Evolutionary conservation across 805 yeast genomes (phyloP), one percentile per base, ranked within the genome.

Genomic region (Pichia deserticola): DNA sequence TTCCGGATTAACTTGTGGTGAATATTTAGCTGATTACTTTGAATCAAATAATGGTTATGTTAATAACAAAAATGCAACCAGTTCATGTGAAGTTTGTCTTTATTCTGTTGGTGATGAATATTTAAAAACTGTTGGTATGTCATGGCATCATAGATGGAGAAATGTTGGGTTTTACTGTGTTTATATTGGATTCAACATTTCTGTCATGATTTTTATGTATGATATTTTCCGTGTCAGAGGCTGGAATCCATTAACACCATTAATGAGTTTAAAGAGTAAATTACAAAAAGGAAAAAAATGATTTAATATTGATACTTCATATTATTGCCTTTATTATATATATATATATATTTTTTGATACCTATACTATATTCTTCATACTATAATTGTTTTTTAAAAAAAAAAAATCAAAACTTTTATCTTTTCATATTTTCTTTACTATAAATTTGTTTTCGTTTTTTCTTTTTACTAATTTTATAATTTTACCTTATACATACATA

Each of bases 91-190:
- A 12, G 78, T 73, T 64, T 81, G 85, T 57, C 54, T 61, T 43
- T 73, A 65, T 58, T 46, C 57, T 2, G 66, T 65, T 47, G 80
- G 79, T 44, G 81, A 78, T 58, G 71, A 73, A 28, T 78, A 68
- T 52, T 61, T 84, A 58, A 50, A 54, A 0, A 60, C 69, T 11
- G 65, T 79, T 44, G 70, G 73, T 47, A 69, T 78, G 49, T 60
- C 63, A 12, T 81, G 67, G 60, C 47, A 61, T 37, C 64, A 77
- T 48, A 64, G 82, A 46, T 83, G 89, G 87, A 76, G 89, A 66
- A 81, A 84, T 54, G 63, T 83, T 53, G 89, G 89, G 3, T 68
- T 83, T 50, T 71, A 73, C 63, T 75, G 78, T 69, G 83, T 70
- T 40, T 84, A 75, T 64, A 72, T 81, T 51, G 57, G 64, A 13